Evolutionary conservation across 2,329 filamentous ascomycete genomes (phyloP), one percentile per base, ranked within the genome.

Genomic region (Ceratocystis huliohia): DNA sequence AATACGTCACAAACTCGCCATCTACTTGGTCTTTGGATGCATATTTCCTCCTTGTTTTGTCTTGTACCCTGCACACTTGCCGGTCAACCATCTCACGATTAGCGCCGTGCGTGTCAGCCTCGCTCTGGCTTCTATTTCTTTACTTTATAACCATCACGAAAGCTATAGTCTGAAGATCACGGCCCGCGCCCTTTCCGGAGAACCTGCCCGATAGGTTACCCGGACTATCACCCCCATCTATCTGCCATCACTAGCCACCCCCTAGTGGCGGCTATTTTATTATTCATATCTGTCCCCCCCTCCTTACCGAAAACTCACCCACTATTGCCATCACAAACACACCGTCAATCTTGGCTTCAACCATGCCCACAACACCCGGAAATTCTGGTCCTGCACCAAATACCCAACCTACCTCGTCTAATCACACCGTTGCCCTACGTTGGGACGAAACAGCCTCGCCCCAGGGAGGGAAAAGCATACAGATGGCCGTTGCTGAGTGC

Each of bases 401-500:
- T 74, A 76, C 73, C 79, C 76, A 68, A 76, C 81, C 61, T 77
- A 45, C 64, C 5, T 59, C 48, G 13, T 45, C 64, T 41, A 65
- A 61, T 28, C 64, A 65, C 44, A 65, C 64, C 7, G 64, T 65
- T 30, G 64, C 79, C 22, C 78, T 81, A 69, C 80, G 78, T 69
- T 78, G 78, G 66, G 76, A 78, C 59, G 79, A 81, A 66, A 73
- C 73, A 65, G 72, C 76, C 15, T 70, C 73, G 13, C 71, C 72
- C 66, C 73, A 72, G 63, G 73, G 73, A 68, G 72, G 71, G 70
- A 75, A 72, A 68, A 78, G 71, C 70, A 79, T 76, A 70, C 81
- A 83, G 71, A 81, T 86, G 70, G 81, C 84, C 69, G 77, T 87
- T 61, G 82, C 82, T 68, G 84, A 87, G 71, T 86, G 83, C 70